These are phyloP conservation scores for Cryphonectria radicalis DNA, from an alignment of 2,329 filamentous ascomycete species.

Conservation along the genomic window DNA sequence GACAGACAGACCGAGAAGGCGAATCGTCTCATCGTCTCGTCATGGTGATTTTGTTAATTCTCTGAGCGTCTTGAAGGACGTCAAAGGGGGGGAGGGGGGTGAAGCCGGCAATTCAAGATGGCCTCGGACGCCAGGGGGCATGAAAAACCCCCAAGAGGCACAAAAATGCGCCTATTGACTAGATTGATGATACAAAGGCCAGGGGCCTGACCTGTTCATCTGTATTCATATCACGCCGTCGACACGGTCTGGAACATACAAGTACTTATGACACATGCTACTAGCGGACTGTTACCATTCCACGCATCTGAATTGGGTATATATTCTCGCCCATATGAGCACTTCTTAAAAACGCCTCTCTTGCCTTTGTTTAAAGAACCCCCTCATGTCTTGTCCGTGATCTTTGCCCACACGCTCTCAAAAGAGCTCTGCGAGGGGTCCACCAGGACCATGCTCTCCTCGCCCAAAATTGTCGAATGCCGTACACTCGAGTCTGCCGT, in stretches of 20 bases:
- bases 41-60: not conserved
- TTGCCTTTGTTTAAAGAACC: conserved; percentile 4
- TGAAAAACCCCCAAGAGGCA: not conserved
- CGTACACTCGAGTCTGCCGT: conserved; percentile 28
- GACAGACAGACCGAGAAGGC: not conserved
- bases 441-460: conserved; percentile 60
- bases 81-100: not conserved
- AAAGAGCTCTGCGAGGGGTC: conserved; percentile 54
- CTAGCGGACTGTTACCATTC: not conserved
- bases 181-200: conserved; percentile 1
- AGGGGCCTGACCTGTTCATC: not conserved
- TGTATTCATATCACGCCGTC: conserved; percentile 17
- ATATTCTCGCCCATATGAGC: conserved; percentile 1
- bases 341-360: conserved; percentile 1
- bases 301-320: conserved; percentile 19
- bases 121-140: not conserved
- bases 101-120: not conserved
- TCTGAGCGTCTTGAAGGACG: not conserved
- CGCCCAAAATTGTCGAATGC: conserved; percentile 37
- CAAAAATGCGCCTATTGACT: not conserved
- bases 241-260: conserved; percentile 6
- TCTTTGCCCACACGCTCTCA: conserved; percentile 73
- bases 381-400: conserved; percentile 46
- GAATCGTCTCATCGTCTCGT: not conserved
- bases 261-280: not conserved